Evolutionary conservation across 2,329 filamentous ascomycete species (phyloP).

Genomic region (Dactylellina leptospora): DNA sequence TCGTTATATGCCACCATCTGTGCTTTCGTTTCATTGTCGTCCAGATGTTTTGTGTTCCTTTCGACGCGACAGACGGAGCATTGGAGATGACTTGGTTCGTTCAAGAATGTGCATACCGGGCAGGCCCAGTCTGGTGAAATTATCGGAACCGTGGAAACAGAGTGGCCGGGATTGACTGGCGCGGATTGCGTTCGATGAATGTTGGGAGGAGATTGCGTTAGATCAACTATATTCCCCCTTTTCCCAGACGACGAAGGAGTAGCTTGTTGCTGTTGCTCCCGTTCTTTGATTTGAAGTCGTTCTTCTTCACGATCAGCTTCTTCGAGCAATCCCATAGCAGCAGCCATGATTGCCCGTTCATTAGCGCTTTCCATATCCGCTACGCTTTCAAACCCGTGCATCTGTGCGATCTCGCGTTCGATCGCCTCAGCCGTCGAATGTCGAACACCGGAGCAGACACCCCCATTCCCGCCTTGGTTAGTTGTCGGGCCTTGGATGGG

Average conservation of each 20-base stretch:
- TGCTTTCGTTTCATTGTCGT: constrained; percentile 35
- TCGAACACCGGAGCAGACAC: constrained; percentile 79
- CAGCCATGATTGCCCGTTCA: constrained; percentile 83
- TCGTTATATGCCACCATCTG: constrained; percentile 33
- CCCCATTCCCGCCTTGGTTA: constrained; percentile 77
- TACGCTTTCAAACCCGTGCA: constrained; percentile 80
- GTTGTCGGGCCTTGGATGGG: constrained; percentile 58
- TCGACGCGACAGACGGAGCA: constrained; percentile 35
- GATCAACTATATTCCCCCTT: not conserved
- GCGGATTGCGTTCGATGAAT: constrained; percentile 40
- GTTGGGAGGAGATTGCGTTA: not conserved
- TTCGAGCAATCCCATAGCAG: constrained; percentile 84
- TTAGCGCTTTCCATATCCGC: constrained; percentile 91
- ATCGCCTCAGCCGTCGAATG: constrained; percentile 71
- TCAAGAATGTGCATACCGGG: constrained; percentile 32
- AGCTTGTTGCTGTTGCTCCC: constrained; percentile 11
- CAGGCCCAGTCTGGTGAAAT: constrained; percentile 36
- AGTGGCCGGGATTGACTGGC: constrained; percentile 20
- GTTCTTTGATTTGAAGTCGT: constrained; percentile 55
- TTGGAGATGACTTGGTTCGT: constrained; percentile 49
- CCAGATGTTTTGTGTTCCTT: constrained; percentile 17
- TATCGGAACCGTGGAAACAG: constrained; percentile 8
- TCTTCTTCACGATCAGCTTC: constrained; percentile 72
- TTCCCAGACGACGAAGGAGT: not conserved
- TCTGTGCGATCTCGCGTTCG: constrained; percentile 71